Conservation (phyloP, 257 asterid genomes). For the Jacaranda copaia region DNA sequence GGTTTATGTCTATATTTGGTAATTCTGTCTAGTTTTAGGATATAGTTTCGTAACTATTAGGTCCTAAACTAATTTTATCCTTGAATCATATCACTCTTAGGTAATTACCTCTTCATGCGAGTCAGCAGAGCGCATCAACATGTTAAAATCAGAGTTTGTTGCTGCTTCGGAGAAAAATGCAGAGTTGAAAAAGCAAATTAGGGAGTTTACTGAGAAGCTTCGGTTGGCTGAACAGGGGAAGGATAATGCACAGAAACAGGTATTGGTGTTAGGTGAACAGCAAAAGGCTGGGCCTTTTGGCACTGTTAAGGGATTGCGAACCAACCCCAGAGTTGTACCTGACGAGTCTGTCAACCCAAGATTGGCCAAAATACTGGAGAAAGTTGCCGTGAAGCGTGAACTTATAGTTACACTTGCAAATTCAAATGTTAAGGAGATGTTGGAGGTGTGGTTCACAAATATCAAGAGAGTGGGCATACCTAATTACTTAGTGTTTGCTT, state of each 20-base stretch:
- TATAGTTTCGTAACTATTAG: not conserved
- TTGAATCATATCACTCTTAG: conserved; percentile 35
- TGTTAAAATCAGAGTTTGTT: conserved; percentile 54
- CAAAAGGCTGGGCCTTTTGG: conserved; percentile 62
- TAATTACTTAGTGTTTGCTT: conserved; percentile 69
- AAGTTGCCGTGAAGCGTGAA: conserved; percentile 59
- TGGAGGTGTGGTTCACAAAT: conserved; percentile 67
- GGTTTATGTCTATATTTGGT: not conserved
- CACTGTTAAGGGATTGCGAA: conserved; percentile 57
- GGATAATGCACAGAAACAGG: conserved; percentile 57
- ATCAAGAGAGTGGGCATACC: conserved; percentile 64
- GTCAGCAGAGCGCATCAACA: conserved; percentile 56
- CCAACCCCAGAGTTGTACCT: conserved; percentile 58
- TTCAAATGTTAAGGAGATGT: conserved; percentile 54
- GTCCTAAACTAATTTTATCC: not conserved
- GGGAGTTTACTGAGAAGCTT: conserved; percentile 49
- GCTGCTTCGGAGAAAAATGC: conserved; percentile 50
- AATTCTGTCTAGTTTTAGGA: conserved; percentile 7
- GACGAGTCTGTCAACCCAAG: conserved; percentile 68
- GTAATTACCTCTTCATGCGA: conserved; percentile 46
- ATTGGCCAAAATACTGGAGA: conserved; percentile 57
- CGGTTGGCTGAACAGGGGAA: conserved; percentile 52
- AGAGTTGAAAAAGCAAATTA: conserved; percentile 45
- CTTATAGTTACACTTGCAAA: conserved; percentile 71
- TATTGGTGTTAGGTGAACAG: conserved; percentile 51